Base-by-base conservation (phyloP, 192 early-diverging fungal genomes). In the Backusella macrospora region DNA sequence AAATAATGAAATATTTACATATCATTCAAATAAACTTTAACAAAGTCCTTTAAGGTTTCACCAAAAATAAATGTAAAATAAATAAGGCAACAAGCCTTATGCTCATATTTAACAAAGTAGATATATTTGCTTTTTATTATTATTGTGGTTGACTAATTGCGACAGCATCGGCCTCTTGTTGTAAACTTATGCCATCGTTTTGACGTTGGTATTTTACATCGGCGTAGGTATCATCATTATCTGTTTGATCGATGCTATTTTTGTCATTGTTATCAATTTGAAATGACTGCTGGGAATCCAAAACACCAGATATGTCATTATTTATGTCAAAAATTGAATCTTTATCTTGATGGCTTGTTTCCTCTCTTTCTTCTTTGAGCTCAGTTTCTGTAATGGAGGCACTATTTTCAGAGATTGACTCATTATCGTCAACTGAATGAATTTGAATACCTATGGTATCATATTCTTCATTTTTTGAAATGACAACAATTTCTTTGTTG, bases 1-100 rank as follows among this genome's bases (percentile, higher is more conserved):
- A 34, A 34, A 34, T 34, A 2, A 2, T 34, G 29, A 34, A 34
- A 34, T 34, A 34, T 34, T 2, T 34, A 34, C 29, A 34, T 34
- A 2, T 34, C 2, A 34, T 34, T 34, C 12, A 26, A 46, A 46
- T 46, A 59, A 26, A 59, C 10, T 7, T 23, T 59, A 23, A 59
- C 10, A 59, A 12, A 46, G 26, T 12, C 12, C 26, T 59, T 18
- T 5, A 7, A 12, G 1, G 52, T 59, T 13, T 26, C 52, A 59
- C 23, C 49, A 52, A 52, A n/a, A 52, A 4, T 21, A 55, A n/a
- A 55, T 52, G 8, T 52, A n/a, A 52, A 59, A 59, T 59, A 59
- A 23, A 59, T 59, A 59, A 12, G 21, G 21, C 8, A 59, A 26
- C 9, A 59, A 26, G n/a, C 23, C 14, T 12, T 7, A 52, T 52